Conservation (phyloP, 2,329 filamentous ascomycete species). For the Pyrenochaeta sp. region DNA sequence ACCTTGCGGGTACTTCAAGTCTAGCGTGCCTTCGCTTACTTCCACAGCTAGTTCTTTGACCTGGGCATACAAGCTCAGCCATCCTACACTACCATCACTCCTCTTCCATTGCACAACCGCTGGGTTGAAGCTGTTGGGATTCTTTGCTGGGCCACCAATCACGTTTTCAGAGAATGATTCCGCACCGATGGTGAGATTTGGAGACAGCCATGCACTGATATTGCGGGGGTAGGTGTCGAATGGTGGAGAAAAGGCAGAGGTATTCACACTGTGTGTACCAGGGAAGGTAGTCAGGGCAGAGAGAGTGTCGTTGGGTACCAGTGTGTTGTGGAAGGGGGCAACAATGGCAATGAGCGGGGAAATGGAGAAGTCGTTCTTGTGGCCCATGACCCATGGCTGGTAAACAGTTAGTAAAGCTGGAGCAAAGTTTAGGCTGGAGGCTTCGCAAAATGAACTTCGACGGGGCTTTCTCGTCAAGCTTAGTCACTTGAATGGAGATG, state of each 20-base stretch:
- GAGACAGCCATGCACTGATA: constrained; percentile 66
- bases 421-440: not conserved
- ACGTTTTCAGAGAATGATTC: constrained; percentile 66
- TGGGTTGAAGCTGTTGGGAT: constrained; percentile 65
- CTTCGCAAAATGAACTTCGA: not conserved
- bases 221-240: constrained; percentile 66
- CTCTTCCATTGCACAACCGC: constrained; percentile 67
- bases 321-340: constrained; percentile 58
- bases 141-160: constrained; percentile 64
- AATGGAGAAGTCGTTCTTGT: constrained; percentile 67
- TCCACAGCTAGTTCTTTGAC: constrained; percentile 30
- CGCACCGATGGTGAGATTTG: constrained; percentile 67
- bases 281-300: constrained; percentile 57
- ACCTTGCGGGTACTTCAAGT: constrained; percentile 64
- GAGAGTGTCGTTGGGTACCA: constrained; percentile 55
- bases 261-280: constrained; percentile 62
- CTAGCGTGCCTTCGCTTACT: constrained; percentile 49
- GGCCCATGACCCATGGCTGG: constrained; percentile 64
- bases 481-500: no score
- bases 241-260: constrained; percentile 65
- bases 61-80: constrained; percentile 40
- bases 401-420: constrained; percentile 2
- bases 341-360: constrained; percentile 66
- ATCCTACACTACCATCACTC: constrained; percentile 38
- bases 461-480: not conserved